These are phyloP conservation scores for Blepharisma stoltei DNA, from an alignment of 73 alveolate genomes.

Conservation along the genomic window DNA sequence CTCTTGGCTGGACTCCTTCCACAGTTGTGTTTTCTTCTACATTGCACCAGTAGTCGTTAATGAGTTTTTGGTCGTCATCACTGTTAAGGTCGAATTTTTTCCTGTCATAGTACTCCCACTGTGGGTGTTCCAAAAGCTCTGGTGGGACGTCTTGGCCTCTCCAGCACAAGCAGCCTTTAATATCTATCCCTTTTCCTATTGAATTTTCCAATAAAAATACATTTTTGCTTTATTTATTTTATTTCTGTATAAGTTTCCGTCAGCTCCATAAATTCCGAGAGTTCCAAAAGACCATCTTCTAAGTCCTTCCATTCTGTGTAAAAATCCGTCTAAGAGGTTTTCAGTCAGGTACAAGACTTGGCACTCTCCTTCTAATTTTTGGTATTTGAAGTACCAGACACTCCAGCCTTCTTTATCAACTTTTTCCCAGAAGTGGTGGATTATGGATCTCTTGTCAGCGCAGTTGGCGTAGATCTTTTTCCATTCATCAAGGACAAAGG, in stretches of 20 bases:
- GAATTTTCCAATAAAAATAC: too few species aligned
- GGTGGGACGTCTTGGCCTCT: slow-evolving; percentile 85
- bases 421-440: slow-evolving; percentile 64
- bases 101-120: slow-evolving; percentile 63
- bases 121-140: slow-evolving; percentile 77
- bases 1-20: slow-evolving; percentile 24
- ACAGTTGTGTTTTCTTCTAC: slow-evolving; percentile 40
- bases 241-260: slow-evolving; percentile 82
- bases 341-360: slow-evolving; percentile 56
- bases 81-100: slow-evolving; percentile 51
- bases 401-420: slow-evolving; percentile 77
- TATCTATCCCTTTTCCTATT: too few species aligned
- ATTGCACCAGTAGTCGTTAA: slow-evolving; percentile 63
- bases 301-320: slow-evolving; percentile 80
- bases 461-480: slow-evolving; percentile 76
- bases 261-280: slow-evolving; percentile 89
- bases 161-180: slow-evolving; percentile 91
- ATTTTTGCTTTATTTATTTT: too few species aligned
- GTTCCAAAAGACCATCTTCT: slow-evolving; percentile 78
- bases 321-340: slow-evolving; percentile 85
- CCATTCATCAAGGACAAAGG: slow-evolving; percentile 72
- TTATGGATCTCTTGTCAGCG: slow-evolving; percentile 68
- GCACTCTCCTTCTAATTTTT: slow-evolving; percentile 90
- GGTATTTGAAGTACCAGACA: slow-evolving; percentile 82
- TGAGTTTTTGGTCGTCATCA: slow-evolving; percentile 58